A percentile compares a stretch with the other conserved stretches of the same genome.
Evolutionary conservation across 2,329 filamentous ascomycete species (phyloP).

Genomic region (Fragosphaeria purpurea): DNA sequence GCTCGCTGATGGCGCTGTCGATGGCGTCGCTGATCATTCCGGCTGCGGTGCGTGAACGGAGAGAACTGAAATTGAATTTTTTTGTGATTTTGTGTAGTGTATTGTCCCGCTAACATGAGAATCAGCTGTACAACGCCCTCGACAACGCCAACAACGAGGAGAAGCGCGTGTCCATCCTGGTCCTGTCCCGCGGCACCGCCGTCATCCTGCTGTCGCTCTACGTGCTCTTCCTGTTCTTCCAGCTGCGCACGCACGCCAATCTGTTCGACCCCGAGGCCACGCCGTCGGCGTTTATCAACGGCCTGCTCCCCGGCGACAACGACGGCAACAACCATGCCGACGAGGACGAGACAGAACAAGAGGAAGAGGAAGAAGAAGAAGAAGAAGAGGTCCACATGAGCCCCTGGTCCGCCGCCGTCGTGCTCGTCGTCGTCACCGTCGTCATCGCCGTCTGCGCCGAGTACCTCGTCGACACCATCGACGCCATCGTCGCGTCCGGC

Average conservation of each 20-base stretch:
- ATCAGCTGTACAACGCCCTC: slow-evolving; percentile 56
- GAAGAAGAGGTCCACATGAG: slow-evolving; percentile 41
- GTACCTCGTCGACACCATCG: slow-evolving; percentile 66
- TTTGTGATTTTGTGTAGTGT: not conserved
- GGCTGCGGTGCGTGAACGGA: slow-evolving; percentile 51
- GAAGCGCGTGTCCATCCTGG: slow-evolving; percentile 48
- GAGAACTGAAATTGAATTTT: too few relatives aligned
- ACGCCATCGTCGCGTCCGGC: slow-evolving; percentile 51
- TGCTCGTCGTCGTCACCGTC: slow-evolving; percentile 60
- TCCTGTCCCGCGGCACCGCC: slow-evolving; percentile 65
- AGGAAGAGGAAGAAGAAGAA: slow-evolving; percentile 34
- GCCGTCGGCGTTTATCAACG: slow-evolving; percentile 8
- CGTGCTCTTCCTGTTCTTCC: slow-evolving; percentile 67
- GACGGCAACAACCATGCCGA: slow-evolving; percentile 12
- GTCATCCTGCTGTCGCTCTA: slow-evolving; percentile 68
- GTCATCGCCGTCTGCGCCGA: slow-evolving; percentile 71
- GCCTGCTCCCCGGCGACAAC: slow-evolving; percentile 1
- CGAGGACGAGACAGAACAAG: slow-evolving; percentile 22
- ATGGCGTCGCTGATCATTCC: slow-evolving; percentile 72
- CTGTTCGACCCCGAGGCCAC: slow-evolving; percentile 53
- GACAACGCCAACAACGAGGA: slow-evolving; percentile 32
- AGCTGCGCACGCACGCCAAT: slow-evolving; percentile 63
- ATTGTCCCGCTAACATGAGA: not conserved
- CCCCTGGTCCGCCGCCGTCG: slow-evolving; percentile 52
- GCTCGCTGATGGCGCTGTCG: slow-evolving; percentile 64